These are phyloP conservation scores for Aspergillus persii DNA, from an alignment of 2,329 filamentous ascomycete species.

Conservation along the genomic window DNA sequence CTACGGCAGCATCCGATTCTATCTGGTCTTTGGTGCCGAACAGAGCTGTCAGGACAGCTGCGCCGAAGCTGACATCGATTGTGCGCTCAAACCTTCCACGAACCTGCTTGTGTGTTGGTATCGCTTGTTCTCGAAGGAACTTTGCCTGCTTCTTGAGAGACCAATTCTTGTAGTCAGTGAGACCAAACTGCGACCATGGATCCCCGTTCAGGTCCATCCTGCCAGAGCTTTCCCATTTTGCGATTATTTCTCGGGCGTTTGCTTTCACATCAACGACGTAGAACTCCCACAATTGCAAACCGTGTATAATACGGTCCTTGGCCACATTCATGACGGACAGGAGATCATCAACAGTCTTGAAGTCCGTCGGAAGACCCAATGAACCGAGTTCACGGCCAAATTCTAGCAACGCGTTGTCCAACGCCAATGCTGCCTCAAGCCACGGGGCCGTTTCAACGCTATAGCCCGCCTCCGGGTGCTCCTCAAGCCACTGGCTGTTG, in stretches of 20 bases:
- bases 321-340: slow-evolving; percentile 78
- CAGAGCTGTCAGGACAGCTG: slow-evolving; percentile 64
- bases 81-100: slow-evolving; percentile 74
- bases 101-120: slow-evolving; percentile 69
- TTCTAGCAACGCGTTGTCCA: slow-evolving; percentile 71
- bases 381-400: slow-evolving; percentile 62
- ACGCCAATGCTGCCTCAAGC: slow-evolving; percentile 64
- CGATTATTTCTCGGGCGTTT: slow-evolving; percentile 65
- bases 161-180: slow-evolving; percentile 55
- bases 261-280: slow-evolving; percentile 79
- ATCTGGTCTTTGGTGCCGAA: slow-evolving; percentile 65
- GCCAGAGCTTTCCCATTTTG: slow-evolving; percentile 63
- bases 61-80: slow-evolving; percentile 67
- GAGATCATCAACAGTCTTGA: slow-evolving; percentile 70
- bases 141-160: slow-evolving; percentile 57
- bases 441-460: slow-evolving; percentile 85
- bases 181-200: slow-evolving; percentile 19
- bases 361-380: slow-evolving; percentile 71
- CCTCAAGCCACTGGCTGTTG: slow-evolving; percentile 90
- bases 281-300: slow-evolving; percentile 86
- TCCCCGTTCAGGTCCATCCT: slow-evolving; percentile 13
- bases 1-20: slow-evolving; percentile 41
- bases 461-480: slow-evolving; percentile 94
- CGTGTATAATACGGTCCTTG: slow-evolving; percentile 74
- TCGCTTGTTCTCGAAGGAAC: slow-evolving; percentile 64